Conservation (phyloP, 169 alveolate species). For the Plasmodium sp. region DNA sequence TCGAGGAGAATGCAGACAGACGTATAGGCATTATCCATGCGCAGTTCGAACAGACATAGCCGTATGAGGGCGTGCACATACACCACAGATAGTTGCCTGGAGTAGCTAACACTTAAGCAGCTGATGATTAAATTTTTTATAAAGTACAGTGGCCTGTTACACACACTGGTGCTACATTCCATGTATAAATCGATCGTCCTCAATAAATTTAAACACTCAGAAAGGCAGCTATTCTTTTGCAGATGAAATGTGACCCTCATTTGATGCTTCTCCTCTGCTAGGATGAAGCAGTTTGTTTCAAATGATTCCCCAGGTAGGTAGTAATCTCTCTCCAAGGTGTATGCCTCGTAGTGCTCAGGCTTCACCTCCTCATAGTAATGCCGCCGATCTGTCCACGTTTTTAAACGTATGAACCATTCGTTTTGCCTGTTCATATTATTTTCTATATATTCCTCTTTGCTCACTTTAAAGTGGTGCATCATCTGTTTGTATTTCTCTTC, state of each 20-base stretch:
- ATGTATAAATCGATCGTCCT: constrained; percentile 58
- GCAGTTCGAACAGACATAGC: constrained; percentile 60
- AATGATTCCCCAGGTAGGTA: constrained; percentile 19
- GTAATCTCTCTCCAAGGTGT: constrained; percentile 23
- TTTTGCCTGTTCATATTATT: not conserved
- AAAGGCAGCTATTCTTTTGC: constrained; percentile 26
- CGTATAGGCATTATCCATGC: constrained; percentile 34
- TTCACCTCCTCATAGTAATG: constrained; percentile 41
- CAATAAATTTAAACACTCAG: constrained; percentile 53
- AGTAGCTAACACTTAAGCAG: constrained; percentile 61
- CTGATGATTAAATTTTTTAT: constrained; percentile 54
- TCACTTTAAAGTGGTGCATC: constrained; percentile 20
- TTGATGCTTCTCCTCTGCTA: constrained; percentile 18
- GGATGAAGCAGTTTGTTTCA: constrained; percentile 27
- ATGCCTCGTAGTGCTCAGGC: constrained; percentile 14
- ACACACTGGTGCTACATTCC: constrained; percentile 30
- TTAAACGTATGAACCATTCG: constrained; percentile 15
- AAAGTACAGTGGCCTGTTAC: constrained; percentile 55
- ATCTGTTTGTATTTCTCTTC: not conserved
- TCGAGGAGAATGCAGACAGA: constrained; percentile 49
- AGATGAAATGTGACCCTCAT: not conserved
- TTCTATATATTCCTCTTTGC: constrained; percentile 53
- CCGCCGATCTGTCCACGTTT: constrained; percentile 7
- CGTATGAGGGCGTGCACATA: constrained; percentile 44
- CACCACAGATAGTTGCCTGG: constrained; percentile 12